phyloP scores from a whole-genome alignment of 2,329 filamentous ascomycete species.

The Aspergillus oerlinghausenensis region DNA sequence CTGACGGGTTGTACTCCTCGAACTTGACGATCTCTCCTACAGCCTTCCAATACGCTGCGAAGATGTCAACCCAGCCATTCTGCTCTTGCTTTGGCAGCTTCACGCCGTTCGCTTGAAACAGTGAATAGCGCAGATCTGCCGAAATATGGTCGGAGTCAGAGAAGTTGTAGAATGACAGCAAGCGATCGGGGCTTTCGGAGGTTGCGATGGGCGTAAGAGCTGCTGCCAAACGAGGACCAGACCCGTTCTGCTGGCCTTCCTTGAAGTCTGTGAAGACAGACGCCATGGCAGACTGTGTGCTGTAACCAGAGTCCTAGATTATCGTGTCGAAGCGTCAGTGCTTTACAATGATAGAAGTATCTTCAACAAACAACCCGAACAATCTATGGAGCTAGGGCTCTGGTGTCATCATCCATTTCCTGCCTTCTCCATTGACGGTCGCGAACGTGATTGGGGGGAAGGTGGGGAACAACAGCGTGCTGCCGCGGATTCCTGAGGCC shows the following conservation, averaged over 20 bases:
- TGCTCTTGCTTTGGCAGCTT: slow-evolving; percentile 63
- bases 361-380: not conserved
- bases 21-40: slow-evolving; percentile 66
- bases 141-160: slow-evolving; percentile 64
- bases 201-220: slow-evolving; percentile 70
- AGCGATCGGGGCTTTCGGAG: slow-evolving; percentile 56
- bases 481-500: not conserved
- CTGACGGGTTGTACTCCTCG: slow-evolving; percentile 49
- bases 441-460: not conserved
- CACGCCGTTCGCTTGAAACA: slow-evolving; percentile 59
- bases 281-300: slow-evolving; percentile 55
- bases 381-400: not conserved
- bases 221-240: slow-evolving; percentile 69
- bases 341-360: not conserved
- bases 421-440: not conserved
- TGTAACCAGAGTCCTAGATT: not conserved
- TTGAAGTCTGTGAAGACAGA: slow-evolving; percentile 69
- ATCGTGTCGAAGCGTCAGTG: not conserved
- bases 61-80: slow-evolving; percentile 82
- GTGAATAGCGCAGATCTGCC: slow-evolving; percentile 63
- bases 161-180: slow-evolving; percentile 67
- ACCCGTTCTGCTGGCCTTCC: slow-evolving; percentile 58
- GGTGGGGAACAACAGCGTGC: slow-evolving; percentile 13
- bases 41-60: slow-evolving; percentile 77
- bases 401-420: not conserved